Evolutionary conservation across 441 rosid species (phyloP).

Genomic region (Syzygium malaccense): DNA sequence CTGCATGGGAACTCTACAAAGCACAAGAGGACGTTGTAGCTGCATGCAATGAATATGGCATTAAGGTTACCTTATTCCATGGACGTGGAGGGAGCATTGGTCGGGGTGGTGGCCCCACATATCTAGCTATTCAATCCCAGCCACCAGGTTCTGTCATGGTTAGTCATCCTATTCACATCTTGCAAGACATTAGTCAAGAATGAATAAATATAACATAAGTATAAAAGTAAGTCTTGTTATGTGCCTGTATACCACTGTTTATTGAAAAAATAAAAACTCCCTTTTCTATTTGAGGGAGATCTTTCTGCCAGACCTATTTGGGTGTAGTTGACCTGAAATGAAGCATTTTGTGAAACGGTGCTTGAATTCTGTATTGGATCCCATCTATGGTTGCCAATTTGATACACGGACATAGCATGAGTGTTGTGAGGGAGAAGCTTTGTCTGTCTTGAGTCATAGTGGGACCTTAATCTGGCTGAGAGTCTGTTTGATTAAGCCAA

Average conservation of each 20-base stretch:
- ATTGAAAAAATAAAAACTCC: neutral
- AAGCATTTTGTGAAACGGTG: neutral
- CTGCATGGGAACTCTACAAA: slow-evolving; percentile 98
- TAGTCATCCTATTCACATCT: slow-evolving; percentile 15
- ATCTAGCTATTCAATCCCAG: slow-evolving; percentile 93
- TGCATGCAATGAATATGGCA: slow-evolving; percentile 82
- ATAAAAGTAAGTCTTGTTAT: neutral
- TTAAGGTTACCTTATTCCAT: slow-evolving; percentile 88
- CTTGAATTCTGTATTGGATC: neutral
- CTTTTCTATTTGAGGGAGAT: neutral
- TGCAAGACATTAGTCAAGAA: neutral
- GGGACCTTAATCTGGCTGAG: neutral
- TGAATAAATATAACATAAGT: neutral
- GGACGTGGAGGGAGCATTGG: slow-evolving; percentile 99
- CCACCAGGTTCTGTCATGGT: slow-evolving; percentile 99
- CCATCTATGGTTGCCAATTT: neutral
- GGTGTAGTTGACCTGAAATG: neutral
- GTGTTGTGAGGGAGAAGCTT: neutral
- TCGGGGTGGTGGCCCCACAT: slow-evolving; percentile 97
- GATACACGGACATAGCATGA: neutral
- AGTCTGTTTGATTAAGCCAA: neutral
- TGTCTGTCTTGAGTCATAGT: neutral
- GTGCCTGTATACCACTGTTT: neutral
- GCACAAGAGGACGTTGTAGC: slow-evolving; percentile 98
- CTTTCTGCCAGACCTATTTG: neutral